A percentile compares a stretch with the other conserved stretches of the same genome.
These are phyloP conservation scores for Tolypocladium cylindrosporum DNA, from an alignment of 2,329 filamentous ascomycete genomes.

Conservation along the genomic window DNA sequence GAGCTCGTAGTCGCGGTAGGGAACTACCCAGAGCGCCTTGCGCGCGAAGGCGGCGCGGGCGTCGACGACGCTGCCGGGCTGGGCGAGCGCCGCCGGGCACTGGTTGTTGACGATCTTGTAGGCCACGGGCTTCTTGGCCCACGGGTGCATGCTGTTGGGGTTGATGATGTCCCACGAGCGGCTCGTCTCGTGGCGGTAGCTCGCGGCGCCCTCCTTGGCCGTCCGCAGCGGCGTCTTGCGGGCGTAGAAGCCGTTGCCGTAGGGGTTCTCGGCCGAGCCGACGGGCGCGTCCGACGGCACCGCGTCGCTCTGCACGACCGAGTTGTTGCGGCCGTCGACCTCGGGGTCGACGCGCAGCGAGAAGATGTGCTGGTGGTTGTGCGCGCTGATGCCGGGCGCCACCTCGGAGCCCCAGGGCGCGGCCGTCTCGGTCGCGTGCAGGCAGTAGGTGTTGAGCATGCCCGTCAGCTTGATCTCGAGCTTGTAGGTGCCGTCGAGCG, in stretches of 20 bases:
- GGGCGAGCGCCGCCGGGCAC: constrained; percentile 37
- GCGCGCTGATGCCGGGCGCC: constrained; percentile 49
- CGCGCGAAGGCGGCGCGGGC: constrained; percentile 29
- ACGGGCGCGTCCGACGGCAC: constrained; percentile 49
- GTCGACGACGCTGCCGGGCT: constrained; percentile 26
- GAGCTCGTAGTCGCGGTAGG: constrained; percentile 29
- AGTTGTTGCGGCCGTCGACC: constrained; percentile 51
- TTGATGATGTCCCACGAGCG: constrained; percentile 28
- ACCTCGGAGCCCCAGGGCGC: constrained; percentile 53
- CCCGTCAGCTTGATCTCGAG: constrained; percentile 45
- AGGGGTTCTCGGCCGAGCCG: constrained; percentile 58
- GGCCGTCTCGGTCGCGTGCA: constrained; percentile 27
- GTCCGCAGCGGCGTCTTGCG: constrained; percentile 15
- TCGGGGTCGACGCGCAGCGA: constrained; percentile 56
- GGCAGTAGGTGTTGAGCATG: constrained; percentile 28
- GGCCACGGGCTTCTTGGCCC: constrained; percentile 30
- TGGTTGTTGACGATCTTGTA: constrained; percentile 34
- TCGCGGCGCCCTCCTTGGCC: constrained; percentile 10
- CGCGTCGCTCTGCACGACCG: constrained; percentile 62
- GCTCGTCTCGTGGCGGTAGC: constrained; percentile 18
- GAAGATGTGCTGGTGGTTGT: constrained; percentile 64
- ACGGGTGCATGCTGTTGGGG: constrained; percentile 25
- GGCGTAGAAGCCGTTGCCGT: constrained; percentile 61
- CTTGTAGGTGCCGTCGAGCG: constrained; percentile 56
- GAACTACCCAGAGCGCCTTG: constrained; percentile 32